Base-by-base conservation (phyloP, 306 rosid species). In the Sicyos edulis region DNA sequence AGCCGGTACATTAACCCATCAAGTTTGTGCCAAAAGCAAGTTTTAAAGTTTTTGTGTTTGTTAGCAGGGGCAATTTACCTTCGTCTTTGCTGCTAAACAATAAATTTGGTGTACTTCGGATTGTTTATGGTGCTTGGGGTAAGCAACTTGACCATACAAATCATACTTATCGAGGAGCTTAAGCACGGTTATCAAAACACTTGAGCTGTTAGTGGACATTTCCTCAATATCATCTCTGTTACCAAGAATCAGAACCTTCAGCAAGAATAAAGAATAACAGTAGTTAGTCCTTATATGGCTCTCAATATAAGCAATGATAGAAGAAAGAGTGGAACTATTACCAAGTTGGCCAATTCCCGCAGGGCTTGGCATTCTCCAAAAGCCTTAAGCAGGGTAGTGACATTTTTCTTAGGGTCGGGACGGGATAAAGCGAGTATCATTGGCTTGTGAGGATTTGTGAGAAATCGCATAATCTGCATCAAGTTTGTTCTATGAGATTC, bases 381-480 rank as follows among this genome's bases (percentile, higher is more conserved):
- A 69, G 96, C 95, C 85, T 86, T 90, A 66, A 90, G 88, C 86
- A 90, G 76, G 44, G 95, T 88, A 65, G 85, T 90, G 64, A 90
- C 93, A 32, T 90, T 90, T 73, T 90, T 90, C 89, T 90, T 90
- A 0, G 95, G 96, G 81, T 90, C 96, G n/a, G 96, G 96, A 9
- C 96, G 88, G 10, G 96, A 88, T 83, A 90, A 52, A 72, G 96
- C 96, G 22, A 90, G 89, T 78, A 90, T 88, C 44, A 82, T 90
- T 63, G 96, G 96, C 80, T 90, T 90, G 88, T 88, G 95, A 74
- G 96, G 96, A 79, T 90, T 90, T 44, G 91, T 88, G 81, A 90
- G 88, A 80, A 90, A 88, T 17, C 93, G 73, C 86, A 84, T 90
- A 54, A 90, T 81, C 96, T 87, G 86, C 78, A 75, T 77, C 54